phyloP scores from a whole-genome alignment of 805 yeast species.

The Scheffersomyces stipitis region DNA sequence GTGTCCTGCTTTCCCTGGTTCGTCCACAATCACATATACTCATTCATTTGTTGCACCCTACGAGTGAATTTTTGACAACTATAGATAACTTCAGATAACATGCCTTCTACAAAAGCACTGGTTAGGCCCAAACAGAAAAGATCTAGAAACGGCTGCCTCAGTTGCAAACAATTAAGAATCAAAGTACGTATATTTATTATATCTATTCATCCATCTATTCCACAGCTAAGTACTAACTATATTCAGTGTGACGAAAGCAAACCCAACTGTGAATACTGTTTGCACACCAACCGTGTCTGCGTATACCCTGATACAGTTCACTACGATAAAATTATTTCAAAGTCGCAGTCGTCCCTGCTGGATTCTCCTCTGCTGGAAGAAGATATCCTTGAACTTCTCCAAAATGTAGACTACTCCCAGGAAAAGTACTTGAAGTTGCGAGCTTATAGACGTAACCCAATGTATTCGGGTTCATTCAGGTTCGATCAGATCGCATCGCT shows the following conservation, averaged over 20 bases:
- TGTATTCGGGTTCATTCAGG: neutral
- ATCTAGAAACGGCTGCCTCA: conserved; percentile 28
- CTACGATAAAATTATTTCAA: neutral
- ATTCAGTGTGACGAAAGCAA: conserved; percentile 30
- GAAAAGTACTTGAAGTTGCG: neutral
- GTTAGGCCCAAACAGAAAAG: conserved; percentile 5
- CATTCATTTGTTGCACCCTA: no score
- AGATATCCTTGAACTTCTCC: neutral
- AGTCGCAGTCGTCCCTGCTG: neutral
- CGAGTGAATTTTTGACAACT: no score
- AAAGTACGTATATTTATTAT: conserved; percentile 23
- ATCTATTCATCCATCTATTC: neutral
- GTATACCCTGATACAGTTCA: conserved; percentile 15
- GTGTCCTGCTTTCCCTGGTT: no score
- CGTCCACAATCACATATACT: no score
- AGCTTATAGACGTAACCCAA: neutral
- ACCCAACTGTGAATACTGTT: conserved; percentile 35
- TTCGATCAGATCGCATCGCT: conserved; percentile 6
- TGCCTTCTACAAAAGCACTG: neutral
- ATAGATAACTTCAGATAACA: no score
- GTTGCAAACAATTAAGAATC: conserved; percentile 30
- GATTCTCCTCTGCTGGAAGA: neutral
- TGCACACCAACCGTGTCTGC: conserved; percentile 25
- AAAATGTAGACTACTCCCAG: neutral
- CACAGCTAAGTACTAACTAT: conserved; percentile 12